Evolutionary conservation across 805 yeast genomes (phyloP).

Genomic region (Teunomyces panamensis): DNA sequence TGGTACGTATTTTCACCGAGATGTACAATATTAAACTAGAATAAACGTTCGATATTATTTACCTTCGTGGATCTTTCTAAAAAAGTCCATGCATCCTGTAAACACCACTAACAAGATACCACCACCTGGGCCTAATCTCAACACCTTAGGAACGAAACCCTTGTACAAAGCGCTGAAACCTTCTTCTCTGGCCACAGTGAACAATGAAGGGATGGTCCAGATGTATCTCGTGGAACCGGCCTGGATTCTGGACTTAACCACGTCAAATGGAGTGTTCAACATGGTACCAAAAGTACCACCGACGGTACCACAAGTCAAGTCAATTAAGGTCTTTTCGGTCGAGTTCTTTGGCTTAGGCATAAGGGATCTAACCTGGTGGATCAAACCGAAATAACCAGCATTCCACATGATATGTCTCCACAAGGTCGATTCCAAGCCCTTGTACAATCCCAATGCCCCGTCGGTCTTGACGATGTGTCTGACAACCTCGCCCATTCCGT

Average conservation of each 20-base stretch:
- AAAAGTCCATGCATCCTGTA: slow-evolving; percentile 91
- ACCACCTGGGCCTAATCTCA: slow-evolving; percentile 99
- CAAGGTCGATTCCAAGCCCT: slow-evolving; percentile 93
- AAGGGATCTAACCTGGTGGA: slow-evolving; percentile 76
- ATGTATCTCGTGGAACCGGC: slow-evolving; percentile 85
- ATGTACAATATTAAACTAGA: neutral
- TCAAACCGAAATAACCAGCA: slow-evolving; percentile 96
- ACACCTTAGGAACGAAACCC: slow-evolving; percentile 95
- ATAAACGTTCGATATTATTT: slow-evolving; percentile 2
- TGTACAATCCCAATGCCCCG: slow-evolving; percentile 82
- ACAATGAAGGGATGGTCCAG: slow-evolving; percentile 85
- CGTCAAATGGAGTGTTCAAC: slow-evolving; percentile 95
- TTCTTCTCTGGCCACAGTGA: slow-evolving; percentile 79
- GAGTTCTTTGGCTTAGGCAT: slow-evolving; percentile 75
- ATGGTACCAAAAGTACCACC: slow-evolving; percentile 98
- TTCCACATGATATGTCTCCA: slow-evolving; percentile 98
- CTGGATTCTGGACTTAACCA: slow-evolving; percentile 95
- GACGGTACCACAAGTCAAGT: slow-evolving; percentile 85
- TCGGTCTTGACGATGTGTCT: slow-evolving; percentile 66
- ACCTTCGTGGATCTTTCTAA: slow-evolving; percentile 52
- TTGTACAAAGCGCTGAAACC: slow-evolving; percentile 89
- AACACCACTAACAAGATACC: slow-evolving; percentile 97
- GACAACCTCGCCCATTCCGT: slow-evolving; percentile 81
- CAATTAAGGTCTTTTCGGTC: slow-evolving; percentile 77
- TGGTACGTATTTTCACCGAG: slow-evolving; percentile 4